These are phyloP conservation scores for Sporothrix humicola DNA, from an alignment of 2,329 filamentous ascomycete genomes.

Conservation along the genomic window DNA sequence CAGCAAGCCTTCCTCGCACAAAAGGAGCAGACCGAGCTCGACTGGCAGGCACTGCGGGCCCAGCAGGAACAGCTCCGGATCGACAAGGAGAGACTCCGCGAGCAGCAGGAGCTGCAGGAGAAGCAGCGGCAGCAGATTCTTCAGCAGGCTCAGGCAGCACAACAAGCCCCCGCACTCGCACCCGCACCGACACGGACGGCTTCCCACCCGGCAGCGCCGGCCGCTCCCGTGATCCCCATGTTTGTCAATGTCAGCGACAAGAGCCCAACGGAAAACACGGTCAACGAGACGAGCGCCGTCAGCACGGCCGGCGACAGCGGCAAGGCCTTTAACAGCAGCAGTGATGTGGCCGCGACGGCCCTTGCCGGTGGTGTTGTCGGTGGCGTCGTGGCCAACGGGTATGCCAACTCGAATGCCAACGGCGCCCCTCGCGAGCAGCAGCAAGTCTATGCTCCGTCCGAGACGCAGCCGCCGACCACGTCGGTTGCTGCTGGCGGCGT, in stretches of 20 bases:
- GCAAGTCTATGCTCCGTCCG: constrained; percentile 3
- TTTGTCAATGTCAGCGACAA: constrained; percentile 24
- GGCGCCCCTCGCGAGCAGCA: constrained; percentile 13
- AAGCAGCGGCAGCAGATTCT: constrained; percentile 4
- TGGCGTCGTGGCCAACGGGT: background rate
- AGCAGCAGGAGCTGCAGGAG: constrained; percentile 6
- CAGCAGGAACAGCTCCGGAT: constrained; percentile 6
- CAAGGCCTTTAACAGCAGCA: constrained; percentile 7
- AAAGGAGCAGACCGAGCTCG: constrained; percentile 7
- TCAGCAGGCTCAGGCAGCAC: background rate
- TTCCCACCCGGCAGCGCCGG: background rate
- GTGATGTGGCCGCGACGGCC: background rate
- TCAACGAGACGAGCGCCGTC: background rate
- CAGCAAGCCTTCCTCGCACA: background rate
- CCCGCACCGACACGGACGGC: background rate
- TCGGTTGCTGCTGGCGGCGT: background rate
- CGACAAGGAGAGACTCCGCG: background rate
- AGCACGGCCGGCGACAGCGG: constrained; percentile 17
- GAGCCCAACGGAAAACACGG: background rate
- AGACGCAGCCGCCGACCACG: background rate
- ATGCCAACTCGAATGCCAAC: background rate
- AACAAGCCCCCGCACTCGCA: background rate
- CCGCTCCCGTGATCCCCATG: constrained; percentile 26
- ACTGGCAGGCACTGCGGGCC: constrained; percentile 10
- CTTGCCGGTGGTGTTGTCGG: background rate